Percentiles rank a stretch among this genome's conserved stretches.
Evolutionary conservation across 2,329 filamentous ascomycete species (phyloP).

Genomic region (Epichloe baconii): DNA sequence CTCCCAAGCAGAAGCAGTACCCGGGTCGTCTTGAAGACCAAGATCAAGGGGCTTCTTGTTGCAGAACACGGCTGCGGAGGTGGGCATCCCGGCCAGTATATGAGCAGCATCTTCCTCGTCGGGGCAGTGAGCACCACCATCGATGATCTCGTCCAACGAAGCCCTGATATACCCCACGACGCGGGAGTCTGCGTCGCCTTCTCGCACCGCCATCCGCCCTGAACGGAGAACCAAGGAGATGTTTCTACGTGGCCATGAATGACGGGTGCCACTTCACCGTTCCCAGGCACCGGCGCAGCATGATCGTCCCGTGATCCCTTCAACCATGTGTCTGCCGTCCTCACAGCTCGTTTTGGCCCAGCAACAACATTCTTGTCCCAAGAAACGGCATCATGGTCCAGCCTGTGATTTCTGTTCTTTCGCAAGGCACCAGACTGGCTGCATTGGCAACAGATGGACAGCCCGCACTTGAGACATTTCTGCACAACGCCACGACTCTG

Average conservation of each 20-base stretch:
- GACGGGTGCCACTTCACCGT: background rate
- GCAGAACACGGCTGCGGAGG: too few species aligned
- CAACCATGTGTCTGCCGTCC: background rate
- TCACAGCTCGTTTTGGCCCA: background rate
- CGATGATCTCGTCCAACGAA: background rate
- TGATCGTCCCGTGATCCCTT: background rate
- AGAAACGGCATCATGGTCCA: slow-evolving; percentile 9
- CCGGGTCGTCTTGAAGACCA: too few species aligned
- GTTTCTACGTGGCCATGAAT: background rate
- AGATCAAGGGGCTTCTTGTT: too few species aligned
- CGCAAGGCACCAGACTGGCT: slow-evolving; percentile 7
- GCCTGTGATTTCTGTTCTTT: slow-evolving; percentile 9
- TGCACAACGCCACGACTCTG: slow-evolving; percentile 13
- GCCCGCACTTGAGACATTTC: slow-evolving; percentile 12
- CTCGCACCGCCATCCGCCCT: background rate
- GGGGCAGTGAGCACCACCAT: background rate
- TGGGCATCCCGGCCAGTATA: too few species aligned
- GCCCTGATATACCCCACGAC: background rate
- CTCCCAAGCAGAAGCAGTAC: too few species aligned
- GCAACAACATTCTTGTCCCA: slow-evolving; percentile 6
- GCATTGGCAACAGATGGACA: slow-evolving; percentile 13
- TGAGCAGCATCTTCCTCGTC: background rate
- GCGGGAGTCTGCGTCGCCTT: slow-evolving; percentile 2
- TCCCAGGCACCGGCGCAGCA: too few species aligned
- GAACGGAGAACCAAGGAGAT: too few species aligned